Evolutionary conservation across 2,329 filamentous ascomycete species (phyloP), one percentile per base, ranked within the genome.

Genomic region (Colletotrichum sp.): DNA sequence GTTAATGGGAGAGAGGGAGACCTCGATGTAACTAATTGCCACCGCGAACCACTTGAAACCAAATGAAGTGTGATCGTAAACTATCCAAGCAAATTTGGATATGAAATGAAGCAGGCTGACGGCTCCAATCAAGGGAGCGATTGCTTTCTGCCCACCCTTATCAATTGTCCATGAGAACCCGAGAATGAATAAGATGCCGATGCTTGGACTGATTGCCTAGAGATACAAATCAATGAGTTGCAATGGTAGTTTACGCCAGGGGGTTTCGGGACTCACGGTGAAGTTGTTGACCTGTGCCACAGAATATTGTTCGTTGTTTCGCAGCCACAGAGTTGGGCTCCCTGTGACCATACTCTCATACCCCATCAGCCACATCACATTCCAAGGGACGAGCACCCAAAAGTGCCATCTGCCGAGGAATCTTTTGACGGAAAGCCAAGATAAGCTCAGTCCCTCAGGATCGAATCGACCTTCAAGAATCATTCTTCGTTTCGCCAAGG

Each of bases 301-400:
- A 21, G 70, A 49, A 64, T 75, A 78, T 4, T 65, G 28, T 18
- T 34, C 44, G 32, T 64, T 36, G 26, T 62, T 72, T 69, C 71
- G 71, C 59, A 78, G 68, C 77, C 77, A 78, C 15, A 77, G 67
- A 16, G 72, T 77, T 24, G 64, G 74, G 10, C 66, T 68, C n/a
- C 59, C 70, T 26, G 68, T 71, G 13, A 32, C 30, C 72, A 73
- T 73, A 32, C 49, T 34, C 18, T 66, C 49, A 24, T 77, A 76
- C 6, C 76, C 77, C 39, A 76, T 66, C 39, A 71, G 68, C 65
- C 62, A 78, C 26, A 55, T 12, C 13, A 78, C 60, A 64, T 72
- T 78, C 76, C 72, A 77, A 21, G 76, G 76, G 5, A 77, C 72
- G 21, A 78, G 63, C 12, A 74, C 62, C 76, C 76, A 78, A 24